These are phyloP conservation scores for Tardiomyces depauwii DNA, from an alignment of 1,139 yeast genomes.

Conservation along the genomic window DNA sequence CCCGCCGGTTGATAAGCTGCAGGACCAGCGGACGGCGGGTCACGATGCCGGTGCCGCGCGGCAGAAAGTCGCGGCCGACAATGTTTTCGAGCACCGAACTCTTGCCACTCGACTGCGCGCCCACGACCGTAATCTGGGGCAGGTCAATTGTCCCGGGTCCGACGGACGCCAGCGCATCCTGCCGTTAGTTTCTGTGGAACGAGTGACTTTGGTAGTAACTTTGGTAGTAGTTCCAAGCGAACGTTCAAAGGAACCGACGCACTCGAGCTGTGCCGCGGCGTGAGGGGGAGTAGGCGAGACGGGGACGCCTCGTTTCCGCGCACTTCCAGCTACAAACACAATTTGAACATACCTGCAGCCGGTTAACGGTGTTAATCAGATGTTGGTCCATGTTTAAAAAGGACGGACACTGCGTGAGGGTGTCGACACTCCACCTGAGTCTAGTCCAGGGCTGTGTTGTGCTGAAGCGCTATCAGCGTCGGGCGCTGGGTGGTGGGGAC, in stretches of 20 bases:
- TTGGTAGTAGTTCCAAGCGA: no score
- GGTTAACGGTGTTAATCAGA: constrained; percentile 82
- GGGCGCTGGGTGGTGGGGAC: background rate
- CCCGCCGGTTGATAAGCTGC: constrained; percentile 48
- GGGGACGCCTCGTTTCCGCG: no score
- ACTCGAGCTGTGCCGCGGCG: no score
- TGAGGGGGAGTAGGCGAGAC: no score
- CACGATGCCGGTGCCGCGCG: constrained; percentile 91
- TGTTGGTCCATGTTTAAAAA: constrained; percentile 66
- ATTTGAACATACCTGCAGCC: constrained; percentile 42
- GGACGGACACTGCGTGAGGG: background rate
- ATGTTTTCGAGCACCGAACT: constrained; percentile 76
- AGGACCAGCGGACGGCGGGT: constrained; percentile 83
- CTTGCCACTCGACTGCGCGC: constrained; percentile 83
- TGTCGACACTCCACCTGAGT: background rate
- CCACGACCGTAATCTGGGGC: constrained; percentile 92
- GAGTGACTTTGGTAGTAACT: no score
- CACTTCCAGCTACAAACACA: no score
- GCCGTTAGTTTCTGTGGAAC: background rate
- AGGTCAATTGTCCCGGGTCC: constrained; percentile 54
- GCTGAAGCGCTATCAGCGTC: background rate
- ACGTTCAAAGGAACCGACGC: no score
- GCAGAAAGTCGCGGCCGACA: constrained; percentile 82
- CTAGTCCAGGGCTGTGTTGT: background rate
- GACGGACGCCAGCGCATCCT: constrained; percentile 80